Percentiles rank a stretch among this genome's conserved stretches.
Evolutionary conservation across 169 alveolate genomes (phyloP).

Genomic region (Babesia ovata): DNA sequence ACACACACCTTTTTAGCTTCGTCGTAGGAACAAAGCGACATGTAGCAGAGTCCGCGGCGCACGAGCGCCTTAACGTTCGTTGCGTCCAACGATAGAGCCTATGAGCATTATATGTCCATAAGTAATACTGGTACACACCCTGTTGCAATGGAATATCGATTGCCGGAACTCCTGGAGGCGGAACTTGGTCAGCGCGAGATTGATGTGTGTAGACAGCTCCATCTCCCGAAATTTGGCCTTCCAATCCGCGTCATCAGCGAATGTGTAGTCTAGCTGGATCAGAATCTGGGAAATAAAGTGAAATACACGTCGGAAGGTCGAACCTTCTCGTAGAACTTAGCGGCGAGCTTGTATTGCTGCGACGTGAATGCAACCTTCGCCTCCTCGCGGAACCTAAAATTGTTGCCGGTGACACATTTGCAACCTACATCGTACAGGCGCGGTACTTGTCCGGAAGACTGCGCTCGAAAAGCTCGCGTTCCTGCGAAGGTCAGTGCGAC

Average conservation of each 20-base stretch:
- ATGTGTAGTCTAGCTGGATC: constrained; percentile 68
- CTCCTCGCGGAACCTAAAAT: constrained; percentile 48
- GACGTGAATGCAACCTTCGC: constrained; percentile 44
- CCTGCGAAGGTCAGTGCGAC: constrained; percentile 5
- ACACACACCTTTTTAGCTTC: constrained; percentile 50
- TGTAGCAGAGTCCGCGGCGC: constrained; percentile 48
- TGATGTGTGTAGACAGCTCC: constrained; percentile 36
- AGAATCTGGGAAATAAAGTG: constrained; percentile 24
- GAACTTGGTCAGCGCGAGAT: constrained; percentile 51
- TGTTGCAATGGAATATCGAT: constrained; percentile 51
- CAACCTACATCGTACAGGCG: constrained; percentile 25
- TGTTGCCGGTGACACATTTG: no score
- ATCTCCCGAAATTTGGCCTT: constrained; percentile 47
- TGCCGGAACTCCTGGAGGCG: constrained; percentile 34
- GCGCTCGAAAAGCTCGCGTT: constrained; percentile 30
- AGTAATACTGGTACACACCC: constrained; percentile 14
- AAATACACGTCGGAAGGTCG: not conserved
- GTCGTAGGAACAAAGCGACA: constrained; percentile 22
- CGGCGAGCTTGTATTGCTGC: constrained; percentile 43
- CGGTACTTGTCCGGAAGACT: constrained; percentile 22
- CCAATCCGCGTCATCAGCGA: constrained; percentile 59
- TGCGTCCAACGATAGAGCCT: constrained; percentile 39
- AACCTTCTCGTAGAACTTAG: constrained; percentile 57
- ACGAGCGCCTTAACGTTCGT: constrained; percentile 51
- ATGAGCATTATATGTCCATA: not conserved